Evolutionary conservation across 2,329 filamentous ascomycete genomes (phyloP).

Genomic region (Paracamarosporium sp.): DNA sequence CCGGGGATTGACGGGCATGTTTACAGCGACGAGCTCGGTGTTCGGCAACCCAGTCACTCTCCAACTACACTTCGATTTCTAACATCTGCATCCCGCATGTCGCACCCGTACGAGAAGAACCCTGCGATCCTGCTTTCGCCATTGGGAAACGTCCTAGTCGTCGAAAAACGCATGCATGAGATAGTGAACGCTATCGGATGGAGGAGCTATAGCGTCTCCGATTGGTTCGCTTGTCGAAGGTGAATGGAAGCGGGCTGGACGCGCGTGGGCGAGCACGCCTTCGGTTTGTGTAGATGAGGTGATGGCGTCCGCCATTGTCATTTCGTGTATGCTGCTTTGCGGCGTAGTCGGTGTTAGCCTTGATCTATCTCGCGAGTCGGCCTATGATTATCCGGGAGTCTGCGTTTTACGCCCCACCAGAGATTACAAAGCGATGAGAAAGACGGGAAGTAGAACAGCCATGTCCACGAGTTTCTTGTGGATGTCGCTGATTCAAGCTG

Average conservation of each 20-base stretch:
- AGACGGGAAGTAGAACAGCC: neutral
- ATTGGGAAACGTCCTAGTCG: neutral
- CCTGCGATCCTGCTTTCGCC: neutral
- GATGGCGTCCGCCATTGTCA: neutral
- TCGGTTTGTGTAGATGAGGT: neutral
- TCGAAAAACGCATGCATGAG: neutral
- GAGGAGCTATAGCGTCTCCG: slow-evolving; percentile 6
- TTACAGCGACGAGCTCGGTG: slow-evolving; percentile 1
- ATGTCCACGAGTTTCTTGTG: neutral
- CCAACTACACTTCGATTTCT: neutral
- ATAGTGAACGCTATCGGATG: neutral
- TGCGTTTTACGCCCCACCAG: neutral
- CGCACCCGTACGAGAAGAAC: neutral
- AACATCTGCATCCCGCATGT: neutral
- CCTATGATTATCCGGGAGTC: neutral
- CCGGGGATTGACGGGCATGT: slow-evolving; percentile 1
- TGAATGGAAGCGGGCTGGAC: neutral
- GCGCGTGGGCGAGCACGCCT: neutral
- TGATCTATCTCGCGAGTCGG: neutral
- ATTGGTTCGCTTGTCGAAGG: slow-evolving; percentile 6
- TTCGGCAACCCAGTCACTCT: neutral
- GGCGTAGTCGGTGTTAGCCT: neutral
- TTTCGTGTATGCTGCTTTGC: neutral
- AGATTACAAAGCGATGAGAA: neutral
- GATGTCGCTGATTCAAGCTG: neutral